Evolutionary conservation across 176 grass and related monocot genomes (phyloP).

Genomic region (Avena eriantha): DNA sequence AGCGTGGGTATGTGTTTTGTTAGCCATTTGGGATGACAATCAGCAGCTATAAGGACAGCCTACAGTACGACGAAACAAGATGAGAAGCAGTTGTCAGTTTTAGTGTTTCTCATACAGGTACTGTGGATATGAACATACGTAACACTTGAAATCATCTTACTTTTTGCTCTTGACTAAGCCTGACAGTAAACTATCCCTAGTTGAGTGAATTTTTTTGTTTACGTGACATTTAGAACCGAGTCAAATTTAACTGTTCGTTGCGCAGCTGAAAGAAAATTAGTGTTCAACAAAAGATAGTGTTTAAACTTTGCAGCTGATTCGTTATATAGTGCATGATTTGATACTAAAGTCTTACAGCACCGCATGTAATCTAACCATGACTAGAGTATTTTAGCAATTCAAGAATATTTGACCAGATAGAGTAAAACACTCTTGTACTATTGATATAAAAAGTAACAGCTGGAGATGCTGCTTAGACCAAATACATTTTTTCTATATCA

Average conservation of each 20-base stretch:
- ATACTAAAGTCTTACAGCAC: not conserved
- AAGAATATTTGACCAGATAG: not conserved
- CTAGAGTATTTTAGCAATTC: not conserved
- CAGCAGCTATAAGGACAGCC: slow-evolving; percentile 74
- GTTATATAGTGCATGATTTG: slow-evolving; percentile 12
- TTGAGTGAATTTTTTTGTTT: not conserved
- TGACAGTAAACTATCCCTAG: slow-evolving; percentile 5
- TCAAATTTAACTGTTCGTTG: not conserved
- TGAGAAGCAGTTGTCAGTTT: slow-evolving; percentile 18
- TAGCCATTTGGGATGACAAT: slow-evolving; percentile 92
- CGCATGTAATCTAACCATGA: not conserved
- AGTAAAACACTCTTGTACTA: not conserved
- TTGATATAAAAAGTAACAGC: not conserved
- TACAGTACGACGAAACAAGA: slow-evolving; percentile 40
- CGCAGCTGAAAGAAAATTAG: not conserved
- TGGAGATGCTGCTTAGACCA: not conserved
- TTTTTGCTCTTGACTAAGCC: slow-evolving; percentile 18
- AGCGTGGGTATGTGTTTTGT: slow-evolving; percentile 82
- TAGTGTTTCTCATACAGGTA: not conserved
- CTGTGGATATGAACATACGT: not conserved
- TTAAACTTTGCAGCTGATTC: slow-evolving; percentile 5
- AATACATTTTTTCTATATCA: not conserved
- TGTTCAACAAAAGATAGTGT: not conserved
- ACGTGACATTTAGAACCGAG: not conserved
- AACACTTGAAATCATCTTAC: slow-evolving; percentile 11